These are phyloP conservation scores for Fagopyrum tataricum DNA, from an alignment of 148 eudicot species.

Conservation along the genomic window DNA sequence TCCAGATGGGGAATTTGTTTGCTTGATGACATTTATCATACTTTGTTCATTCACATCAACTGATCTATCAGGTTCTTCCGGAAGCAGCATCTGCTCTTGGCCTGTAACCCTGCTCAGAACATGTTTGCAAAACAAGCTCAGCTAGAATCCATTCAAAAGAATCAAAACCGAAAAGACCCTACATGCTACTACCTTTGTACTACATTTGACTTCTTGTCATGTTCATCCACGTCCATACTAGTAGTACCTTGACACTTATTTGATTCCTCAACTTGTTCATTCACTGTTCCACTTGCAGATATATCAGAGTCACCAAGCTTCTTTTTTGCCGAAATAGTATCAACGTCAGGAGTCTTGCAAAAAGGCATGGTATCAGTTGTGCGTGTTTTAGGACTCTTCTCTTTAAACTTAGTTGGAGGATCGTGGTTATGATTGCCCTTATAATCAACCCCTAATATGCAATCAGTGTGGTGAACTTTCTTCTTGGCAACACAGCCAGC, in stretches of 20 bases:
- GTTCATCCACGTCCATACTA: conserved; percentile 13
- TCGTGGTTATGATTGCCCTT: conserved; percentile 73
- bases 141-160: not conserved
- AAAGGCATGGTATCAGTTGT: conserved; percentile 17
- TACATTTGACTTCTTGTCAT: conserved; percentile 10
- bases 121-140: not conserved
- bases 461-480: conserved; percentile 60
- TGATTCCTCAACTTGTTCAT: conserved; percentile 19
- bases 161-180: not conserved
- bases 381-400: conserved; percentile 31
- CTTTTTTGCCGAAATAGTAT: conserved; percentile 17
- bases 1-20: conserved; percentile 39
- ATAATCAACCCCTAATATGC: conserved; percentile 42
- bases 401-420: conserved; percentile 44
- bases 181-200: conserved; percentile 20
- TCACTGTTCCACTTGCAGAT: conserved; percentile 25
- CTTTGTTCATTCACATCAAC: conserved; percentile 25
- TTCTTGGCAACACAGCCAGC: conserved; percentile 58
- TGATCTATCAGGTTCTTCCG: conserved; percentile 15
- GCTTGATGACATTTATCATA: conserved; percentile 32
- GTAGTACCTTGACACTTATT: conserved; percentile 12
- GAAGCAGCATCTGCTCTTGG: conserved; percentile 15
- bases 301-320: conserved; percentile 21
- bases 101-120: conserved; percentile 17
- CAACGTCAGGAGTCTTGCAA: conserved; percentile 3